phyloP scores from a whole-genome alignment of 1,284 basidiomycete species.

The Microbotryomycetes sp. region DNA sequence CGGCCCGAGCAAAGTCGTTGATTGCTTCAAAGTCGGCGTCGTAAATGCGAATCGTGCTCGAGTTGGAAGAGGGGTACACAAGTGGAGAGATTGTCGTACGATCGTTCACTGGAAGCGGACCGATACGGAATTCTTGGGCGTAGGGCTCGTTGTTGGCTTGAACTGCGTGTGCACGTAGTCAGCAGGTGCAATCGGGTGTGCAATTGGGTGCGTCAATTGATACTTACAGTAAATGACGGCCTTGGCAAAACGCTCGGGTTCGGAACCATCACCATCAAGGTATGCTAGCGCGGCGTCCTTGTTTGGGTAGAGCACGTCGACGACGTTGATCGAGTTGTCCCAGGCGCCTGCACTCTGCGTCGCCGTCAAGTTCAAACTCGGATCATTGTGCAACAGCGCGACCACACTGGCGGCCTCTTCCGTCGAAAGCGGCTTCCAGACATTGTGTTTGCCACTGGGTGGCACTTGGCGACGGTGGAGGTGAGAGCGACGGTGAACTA shows the following conservation, averaged over 20 bases:
- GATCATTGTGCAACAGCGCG: constrained; percentile 35
- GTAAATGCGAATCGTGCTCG: constrained; percentile 30
- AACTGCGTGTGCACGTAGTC: constrained; percentile 35
- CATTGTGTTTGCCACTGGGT: constrained; percentile 28
- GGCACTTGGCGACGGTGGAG: background rate
- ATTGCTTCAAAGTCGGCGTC: constrained; percentile 27
- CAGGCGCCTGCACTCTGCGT: constrained; percentile 34
- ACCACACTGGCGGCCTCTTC: constrained; percentile 38
- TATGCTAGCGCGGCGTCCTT: constrained; percentile 28
- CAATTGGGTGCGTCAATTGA: constrained; percentile 19
- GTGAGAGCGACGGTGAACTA: background rate
- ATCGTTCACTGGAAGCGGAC: constrained; percentile 36
- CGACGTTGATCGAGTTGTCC: constrained; percentile 38
- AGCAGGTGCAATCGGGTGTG: constrained; percentile 25
- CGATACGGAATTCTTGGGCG: constrained; percentile 38
- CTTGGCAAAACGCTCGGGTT: background rate
- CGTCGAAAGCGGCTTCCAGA: constrained; percentile 33
- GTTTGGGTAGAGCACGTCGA: constrained; percentile 37
- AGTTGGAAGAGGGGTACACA: background rate
- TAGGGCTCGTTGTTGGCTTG: constrained; percentile 31
- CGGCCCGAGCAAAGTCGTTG: constrained; percentile 6
- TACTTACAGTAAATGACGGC: background rate
- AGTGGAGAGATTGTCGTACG: constrained; percentile 6
- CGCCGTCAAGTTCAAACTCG: constrained; percentile 38
- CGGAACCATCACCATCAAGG: background rate